These are phyloP conservation scores for Mrakia hoshinonis DNA, from an alignment of 768 basidiomycete genomes.

Conservation along the genomic window DNA sequence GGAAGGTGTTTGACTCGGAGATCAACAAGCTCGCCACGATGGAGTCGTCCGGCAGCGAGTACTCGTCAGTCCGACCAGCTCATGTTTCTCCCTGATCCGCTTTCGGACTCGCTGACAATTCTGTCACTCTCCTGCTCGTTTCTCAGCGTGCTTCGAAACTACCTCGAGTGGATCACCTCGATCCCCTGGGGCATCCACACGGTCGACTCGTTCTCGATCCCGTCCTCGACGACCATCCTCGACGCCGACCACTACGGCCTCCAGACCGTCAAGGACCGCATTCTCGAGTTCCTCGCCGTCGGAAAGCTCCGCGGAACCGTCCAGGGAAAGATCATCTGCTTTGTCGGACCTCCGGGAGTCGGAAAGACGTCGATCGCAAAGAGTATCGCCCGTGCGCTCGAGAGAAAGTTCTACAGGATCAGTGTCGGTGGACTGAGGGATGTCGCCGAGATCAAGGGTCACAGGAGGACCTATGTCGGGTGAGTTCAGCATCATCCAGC, in stretches of 20 bases:
- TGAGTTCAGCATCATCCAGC: slow-evolving; percentile 41
- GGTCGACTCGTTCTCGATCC: slow-evolving; percentile 80
- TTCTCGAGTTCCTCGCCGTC: slow-evolving; percentile 90
- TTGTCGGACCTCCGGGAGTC: slow-evolving; percentile 94
- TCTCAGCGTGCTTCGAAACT: slow-evolving; percentile 69
- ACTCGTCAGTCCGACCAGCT: slow-evolving; percentile 47
- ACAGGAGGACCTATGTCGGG: slow-evolving; percentile 93
- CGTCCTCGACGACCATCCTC: slow-evolving; percentile 70
- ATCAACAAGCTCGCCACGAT: slow-evolving; percentile 77
- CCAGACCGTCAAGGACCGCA: slow-evolving; percentile 82
- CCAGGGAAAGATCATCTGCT: slow-evolving; percentile 92
- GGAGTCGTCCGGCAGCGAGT: slow-evolving; percentile 84
- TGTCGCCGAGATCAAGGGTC: slow-evolving; percentile 98
- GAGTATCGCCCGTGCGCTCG: slow-evolving; percentile 76
- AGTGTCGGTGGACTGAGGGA: slow-evolving; percentile 94
- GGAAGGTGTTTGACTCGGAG: slow-evolving; percentile 95
- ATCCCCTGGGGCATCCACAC: slow-evolving; percentile 97
- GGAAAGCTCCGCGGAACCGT: slow-evolving; percentile 90
- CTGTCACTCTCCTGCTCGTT: background rate
- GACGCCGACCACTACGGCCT: slow-evolving; percentile 93
- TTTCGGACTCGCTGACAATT: background rate
- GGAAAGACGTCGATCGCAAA: slow-evolving; percentile 39
- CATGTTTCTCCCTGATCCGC: background rate
- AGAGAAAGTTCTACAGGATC: slow-evolving; percentile 90
- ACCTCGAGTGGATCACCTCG: slow-evolving; percentile 62